Conservation (phyloP, 1,284 basidiomycete species). For the Rhodotorula glutinis region DNA sequence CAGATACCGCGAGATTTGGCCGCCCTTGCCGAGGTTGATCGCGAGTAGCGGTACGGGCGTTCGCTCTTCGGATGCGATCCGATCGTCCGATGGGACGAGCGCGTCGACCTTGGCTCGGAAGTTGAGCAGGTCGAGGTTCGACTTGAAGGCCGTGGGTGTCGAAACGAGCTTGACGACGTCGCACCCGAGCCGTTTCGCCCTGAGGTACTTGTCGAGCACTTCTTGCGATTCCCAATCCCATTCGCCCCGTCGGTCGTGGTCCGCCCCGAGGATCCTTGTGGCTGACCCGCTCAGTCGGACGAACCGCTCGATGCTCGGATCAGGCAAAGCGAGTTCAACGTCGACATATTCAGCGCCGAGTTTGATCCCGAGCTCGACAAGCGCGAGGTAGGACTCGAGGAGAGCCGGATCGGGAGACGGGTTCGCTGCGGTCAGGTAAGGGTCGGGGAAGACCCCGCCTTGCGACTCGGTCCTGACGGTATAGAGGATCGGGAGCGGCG, state of each 20-base stretch:
- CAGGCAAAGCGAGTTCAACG: conserved; percentile 64
- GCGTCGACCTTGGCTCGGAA: conserved; percentile 57
- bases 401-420: conserved; percentile 45
- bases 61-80: too few relatives aligned
- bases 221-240: conserved; percentile 73
- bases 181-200: conserved; percentile 51
- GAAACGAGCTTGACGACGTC: conserved; percentile 92
- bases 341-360: conserved; percentile 91
- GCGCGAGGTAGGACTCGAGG: conserved; percentile 64
- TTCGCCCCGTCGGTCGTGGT: conserved; percentile 87
- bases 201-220: conserved; percentile 59
- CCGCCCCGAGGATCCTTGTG: conserved; percentile 47
- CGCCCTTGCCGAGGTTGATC: conserved; percentile 87
- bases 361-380: conserved; percentile 48
- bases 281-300: conserved; percentile 28
- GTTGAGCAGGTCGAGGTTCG: conserved; percentile 74
- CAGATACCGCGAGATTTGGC: conserved; percentile 83
- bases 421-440: conserved; percentile 46
- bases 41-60: conserved; percentile 70
- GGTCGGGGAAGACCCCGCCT: conserved; percentile 87
- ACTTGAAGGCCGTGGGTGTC: conserved; percentile 67
- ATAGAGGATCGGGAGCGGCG: conserved; percentile 82
- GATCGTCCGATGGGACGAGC: not conserved
- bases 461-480: conserved; percentile 84
- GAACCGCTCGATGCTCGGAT: conserved; percentile 20